Evolutionary conservation across 163 green algal genomes (phyloP), one percentile per base, ranked within the genome.

Genomic region (Picocystis sp.): DNA sequence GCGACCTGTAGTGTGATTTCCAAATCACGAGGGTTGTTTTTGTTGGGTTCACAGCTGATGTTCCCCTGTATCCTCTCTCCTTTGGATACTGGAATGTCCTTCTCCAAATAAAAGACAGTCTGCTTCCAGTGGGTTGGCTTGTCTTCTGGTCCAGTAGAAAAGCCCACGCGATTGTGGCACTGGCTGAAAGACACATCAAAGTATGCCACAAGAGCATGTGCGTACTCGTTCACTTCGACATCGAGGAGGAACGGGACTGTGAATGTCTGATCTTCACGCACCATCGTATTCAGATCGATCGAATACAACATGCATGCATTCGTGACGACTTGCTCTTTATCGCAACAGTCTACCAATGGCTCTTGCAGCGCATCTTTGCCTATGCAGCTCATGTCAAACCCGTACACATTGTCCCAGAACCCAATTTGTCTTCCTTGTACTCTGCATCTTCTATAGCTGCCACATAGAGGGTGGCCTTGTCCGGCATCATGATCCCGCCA

Each of bases 391-490:
- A 94, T 91, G 71, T 93, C 72, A 58, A 95, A 94, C 45, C 87
- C 87, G 61, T 96, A 96, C 53, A 96, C 87, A 52, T 93, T 81
- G 45, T 92, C 67, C 86, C 87, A 96, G 62, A 92, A 94, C 64
- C 87, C 79, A 52, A 92, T 86, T 72, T 93, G 52, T 93, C 81
- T 12, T 72, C 3, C 81, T 76, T 80, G 74, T 93, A 94, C 24
- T 93, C 80, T 0, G 65, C 81, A 60, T 94, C 83, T 62, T 93
- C 81, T 49, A 93, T 91, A 24, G 60, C 78, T 11, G 71, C 60
- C 19, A 94, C 5, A 44, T 71, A 61, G 35, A 97, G 69, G 0
- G 65, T 73, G 33, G 78, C 77, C 35, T 67, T 77, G 69, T 95
- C 87, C 14, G 87, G 87, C 35, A 95, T 66, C n/a, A 96, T 77